Base-by-base conservation (phyloP, 2,329 filamentous ascomycete species). In the Mollisiaceae sp. region DNA sequence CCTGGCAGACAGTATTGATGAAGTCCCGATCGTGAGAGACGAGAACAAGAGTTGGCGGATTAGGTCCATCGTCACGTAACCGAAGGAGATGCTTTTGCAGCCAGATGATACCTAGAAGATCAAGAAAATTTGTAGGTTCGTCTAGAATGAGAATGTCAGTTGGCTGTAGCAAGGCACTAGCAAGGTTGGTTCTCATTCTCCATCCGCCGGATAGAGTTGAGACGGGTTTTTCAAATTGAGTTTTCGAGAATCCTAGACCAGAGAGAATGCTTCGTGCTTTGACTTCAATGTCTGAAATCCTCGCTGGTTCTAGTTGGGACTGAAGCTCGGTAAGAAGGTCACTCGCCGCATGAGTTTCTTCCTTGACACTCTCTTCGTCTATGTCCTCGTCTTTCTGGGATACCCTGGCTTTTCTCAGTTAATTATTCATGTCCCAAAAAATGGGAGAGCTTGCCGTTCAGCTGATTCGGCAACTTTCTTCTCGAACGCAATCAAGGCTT, bases 21-120 rank as follows among this genome's bases (percentile, higher is more conserved):
- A 97, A 96, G 70, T 91, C 89, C 18, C 92, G 86, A 76, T 97
- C 93, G 78, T 97, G 93, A 0, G 92, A 95, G 2, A 95, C 92
- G 0, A 95, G 81, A 18, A 96, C 81, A 1, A 95, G 82, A 0
- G 92, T 95, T 0, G 86, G 85, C 0, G 85, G 71, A 0, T 83
- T 85, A 1, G 82, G 78, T 0, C 82, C 78, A 0, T 76, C 77
- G 22, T 87, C 83, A 4, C 82, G 81, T 2, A 89, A 77, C 0
- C 83, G 79, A 43, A 84, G 80, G 11, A 97, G 85, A 73, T 93
- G 89, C 14, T 85, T 84, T 74, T 96, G 90, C 0, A 97, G 82
- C 92, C 93, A 96, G 63, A 97, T 86, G 64, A 97, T 93, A 0
- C 91, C 91, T 0, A 93, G 83, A 0, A 96, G 81, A 73, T 96